phyloP scores from a whole-genome alignment of 2,329 filamentous ascomycete genomes.

The Talaromyces marneffei region DNA sequence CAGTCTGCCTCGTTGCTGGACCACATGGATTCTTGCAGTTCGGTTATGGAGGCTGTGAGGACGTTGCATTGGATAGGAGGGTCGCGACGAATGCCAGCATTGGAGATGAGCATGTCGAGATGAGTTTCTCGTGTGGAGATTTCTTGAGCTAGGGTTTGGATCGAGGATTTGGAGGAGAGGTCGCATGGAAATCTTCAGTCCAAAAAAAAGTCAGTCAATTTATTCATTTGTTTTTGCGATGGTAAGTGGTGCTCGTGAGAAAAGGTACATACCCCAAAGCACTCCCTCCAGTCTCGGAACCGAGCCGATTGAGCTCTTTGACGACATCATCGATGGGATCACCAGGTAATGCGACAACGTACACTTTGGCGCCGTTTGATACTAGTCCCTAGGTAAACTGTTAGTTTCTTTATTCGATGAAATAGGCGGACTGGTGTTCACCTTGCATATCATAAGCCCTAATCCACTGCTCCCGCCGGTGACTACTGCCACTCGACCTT shows the following conservation, averaged over 20 bases:
- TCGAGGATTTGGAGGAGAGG: constrained; percentile 39
- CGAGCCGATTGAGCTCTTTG: constrained; percentile 36
- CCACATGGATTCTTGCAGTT: constrained; percentile 46
- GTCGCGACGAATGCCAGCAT: constrained; percentile 46
- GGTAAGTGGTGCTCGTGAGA: neutral
- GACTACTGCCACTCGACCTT: constrained; percentile 41
- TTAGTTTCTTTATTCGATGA: neutral
- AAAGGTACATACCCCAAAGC: constrained; percentile 32
- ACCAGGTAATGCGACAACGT: constrained; percentile 38
- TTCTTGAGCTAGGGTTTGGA: constrained; percentile 28
- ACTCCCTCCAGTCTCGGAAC: constrained; percentile 31
- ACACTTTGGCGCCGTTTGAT: constrained; percentile 44
- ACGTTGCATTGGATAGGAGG: constrained; percentile 42
- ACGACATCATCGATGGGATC: constrained; percentile 39
- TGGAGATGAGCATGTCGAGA: constrained; percentile 46
- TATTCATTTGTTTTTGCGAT: neutral
- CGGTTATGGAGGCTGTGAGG: constrained; percentile 36
- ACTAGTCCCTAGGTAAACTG: constrained; percentile 35
- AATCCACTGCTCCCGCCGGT: constrained; percentile 44
- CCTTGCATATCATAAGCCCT: constrained; percentile 45
- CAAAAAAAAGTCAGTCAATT: neutral
- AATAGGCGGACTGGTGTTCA: constrained; percentile 13
- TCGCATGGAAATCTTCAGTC: constrained; percentile 25
- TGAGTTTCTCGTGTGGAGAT: constrained; percentile 35
- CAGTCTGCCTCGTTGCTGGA: constrained; percentile 41